phyloP scores from a whole-genome alignment of 331 rosid genomes.

The Pyracantha coccinea region DNA sequence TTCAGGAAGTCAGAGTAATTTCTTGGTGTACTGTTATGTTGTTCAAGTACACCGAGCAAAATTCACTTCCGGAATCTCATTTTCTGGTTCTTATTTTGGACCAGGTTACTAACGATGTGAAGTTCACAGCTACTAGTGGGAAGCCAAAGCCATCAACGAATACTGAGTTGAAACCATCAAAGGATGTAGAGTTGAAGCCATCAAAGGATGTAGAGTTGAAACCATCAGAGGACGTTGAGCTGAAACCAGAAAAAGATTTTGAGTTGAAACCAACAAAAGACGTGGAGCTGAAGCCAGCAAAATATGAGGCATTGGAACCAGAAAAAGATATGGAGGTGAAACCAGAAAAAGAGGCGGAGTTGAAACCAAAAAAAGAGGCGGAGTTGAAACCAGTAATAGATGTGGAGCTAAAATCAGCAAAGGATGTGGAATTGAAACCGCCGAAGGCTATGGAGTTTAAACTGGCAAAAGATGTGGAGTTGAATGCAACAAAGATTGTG shows the following conservation, averaged over 20 bases:
- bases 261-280: conserved; percentile 9
- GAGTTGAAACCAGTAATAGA: conserved; percentile 16
- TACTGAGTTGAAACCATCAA: conserved; percentile 2
- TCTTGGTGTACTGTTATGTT: not conserved
- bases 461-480: not conserved
- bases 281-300: conserved; percentile 17
- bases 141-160: not conserved
- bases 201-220: not conserved
- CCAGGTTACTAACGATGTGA: conserved; percentile 24
- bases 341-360: conserved; percentile 3
- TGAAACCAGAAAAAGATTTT: not conserved
- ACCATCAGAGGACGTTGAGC: conserved; percentile 8
- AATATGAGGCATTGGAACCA: not conserved
- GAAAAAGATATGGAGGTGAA: conserved; percentile 17
- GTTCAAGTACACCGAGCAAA: not conserved
- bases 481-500: not conserved
- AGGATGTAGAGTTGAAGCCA: not conserved
- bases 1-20: not conserved
- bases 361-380: not conserved
- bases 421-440: not conserved
- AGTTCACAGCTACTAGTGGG: conserved; percentile 6
- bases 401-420: conserved; percentile 9
- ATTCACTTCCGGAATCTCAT: conserved; percentile 1
- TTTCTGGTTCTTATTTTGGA: conserved; percentile 1
- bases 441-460: conserved; percentile 16